Conservation (phyloP, 83 land plant species). For the Thuja plicata region DNA sequence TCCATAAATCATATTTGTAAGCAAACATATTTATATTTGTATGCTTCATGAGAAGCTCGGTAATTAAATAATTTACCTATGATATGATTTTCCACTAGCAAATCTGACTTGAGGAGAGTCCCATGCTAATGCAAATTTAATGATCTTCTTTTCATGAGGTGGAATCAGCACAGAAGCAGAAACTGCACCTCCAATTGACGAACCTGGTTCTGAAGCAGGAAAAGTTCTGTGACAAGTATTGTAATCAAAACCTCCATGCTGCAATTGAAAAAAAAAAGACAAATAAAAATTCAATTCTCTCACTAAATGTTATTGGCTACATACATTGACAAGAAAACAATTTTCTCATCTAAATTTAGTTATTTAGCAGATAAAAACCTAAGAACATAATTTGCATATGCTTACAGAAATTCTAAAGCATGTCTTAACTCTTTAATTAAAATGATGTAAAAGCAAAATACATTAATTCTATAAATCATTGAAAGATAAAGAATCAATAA, state of each 20-base stretch:
- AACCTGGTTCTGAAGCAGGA: constrained; percentile 61
- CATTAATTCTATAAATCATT: not conserved
- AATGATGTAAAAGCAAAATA: not conserved
- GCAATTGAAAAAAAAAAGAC: constrained; percentile 2
- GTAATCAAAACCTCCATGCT: constrained; percentile 84
- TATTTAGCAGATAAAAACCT: not conserved
- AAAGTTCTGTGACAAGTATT: constrained; percentile 35
- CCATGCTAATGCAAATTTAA: constrained; percentile 90
- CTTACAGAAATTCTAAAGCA: not conserved
- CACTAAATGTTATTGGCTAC: not conserved
- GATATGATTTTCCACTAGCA: constrained; percentile 73
- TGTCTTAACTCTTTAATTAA: not conserved
- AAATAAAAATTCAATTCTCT: not conserved
- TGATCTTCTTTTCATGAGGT: constrained; percentile 44
- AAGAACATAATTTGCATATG: not conserved
- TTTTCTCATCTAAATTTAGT: not conserved
- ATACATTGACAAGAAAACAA: not conserved
- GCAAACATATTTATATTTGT: not conserved
- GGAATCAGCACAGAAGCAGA: constrained; percentile 81
- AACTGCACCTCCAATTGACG: constrained; percentile 91
- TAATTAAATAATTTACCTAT: constrained; percentile 46
- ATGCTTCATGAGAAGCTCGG: not conserved
- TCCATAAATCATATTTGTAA: not conserved
- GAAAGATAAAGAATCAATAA: not conserved
- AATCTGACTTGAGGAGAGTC: constrained; percentile 90